Conservation (phyloP, 2,329 filamentous ascomycete genomes). For the Talaromyces sp. region DNA sequence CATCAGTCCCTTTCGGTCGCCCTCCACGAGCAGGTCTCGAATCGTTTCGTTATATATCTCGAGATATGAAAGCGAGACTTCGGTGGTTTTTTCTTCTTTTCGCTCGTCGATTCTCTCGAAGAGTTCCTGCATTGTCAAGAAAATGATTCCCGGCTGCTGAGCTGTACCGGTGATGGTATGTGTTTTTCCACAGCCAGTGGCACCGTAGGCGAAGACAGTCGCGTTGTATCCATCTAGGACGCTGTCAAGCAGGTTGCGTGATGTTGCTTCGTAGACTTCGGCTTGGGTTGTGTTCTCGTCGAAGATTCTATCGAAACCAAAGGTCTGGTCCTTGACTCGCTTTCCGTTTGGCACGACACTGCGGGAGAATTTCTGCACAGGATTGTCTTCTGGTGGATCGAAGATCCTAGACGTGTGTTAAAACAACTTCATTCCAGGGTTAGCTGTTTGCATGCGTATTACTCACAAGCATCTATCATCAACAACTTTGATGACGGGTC, state of each 20-base stretch:
- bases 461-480: slow-evolving; percentile 93
- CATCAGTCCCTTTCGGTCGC: slow-evolving; percentile 78
- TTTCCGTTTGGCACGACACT: slow-evolving; percentile 79
- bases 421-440: background rate
- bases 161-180: slow-evolving; percentile 93
- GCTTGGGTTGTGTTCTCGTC: slow-evolving; percentile 89
- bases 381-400: slow-evolving; percentile 91
- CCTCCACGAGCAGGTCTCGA: slow-evolving; percentile 83
- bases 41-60: slow-evolving; percentile 99
- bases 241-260: slow-evolving; percentile 81
- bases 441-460: background rate
- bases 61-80: slow-evolving; percentile 87
- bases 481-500: slow-evolving; percentile 90
- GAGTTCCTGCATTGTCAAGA: slow-evolving; percentile 96
- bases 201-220: slow-evolving; percentile 96
- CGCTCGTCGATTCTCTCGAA: slow-evolving; percentile 93
- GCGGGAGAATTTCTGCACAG: slow-evolving; percentile 78
- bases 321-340: slow-evolving; percentile 94
- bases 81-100: slow-evolving; percentile 78
- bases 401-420: slow-evolving; percentile 63
- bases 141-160: slow-evolving; percentile 94
- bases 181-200: slow-evolving; percentile 96
- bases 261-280: slow-evolving; percentile 93
- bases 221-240: slow-evolving; percentile 98
- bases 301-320: slow-evolving; percentile 93